A percentile compares a stretch with the other conserved stretches of the same genome.
phyloP scores from a whole-genome alignment of 441 rosid genomes.

The Populus trichocarpa region DNA sequence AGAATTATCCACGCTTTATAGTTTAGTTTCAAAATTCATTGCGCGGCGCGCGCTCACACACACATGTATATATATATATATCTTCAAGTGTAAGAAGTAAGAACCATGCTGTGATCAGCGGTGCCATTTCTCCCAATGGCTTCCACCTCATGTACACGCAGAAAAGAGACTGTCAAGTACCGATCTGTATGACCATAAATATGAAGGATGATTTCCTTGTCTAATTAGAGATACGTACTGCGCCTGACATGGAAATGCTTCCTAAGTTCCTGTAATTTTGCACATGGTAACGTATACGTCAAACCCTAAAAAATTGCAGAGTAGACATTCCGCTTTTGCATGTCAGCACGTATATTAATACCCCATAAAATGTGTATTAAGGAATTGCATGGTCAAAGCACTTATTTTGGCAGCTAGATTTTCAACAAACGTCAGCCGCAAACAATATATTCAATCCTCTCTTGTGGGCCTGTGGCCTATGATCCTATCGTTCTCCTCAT shows the following conservation, averaged over 20 bases:
- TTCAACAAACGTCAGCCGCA: constrained; percentile 1
- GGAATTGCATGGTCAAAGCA: constrained; percentile 12
- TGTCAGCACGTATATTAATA: neutral
- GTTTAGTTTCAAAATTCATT: too few relatives aligned
- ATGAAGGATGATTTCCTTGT: neutral
- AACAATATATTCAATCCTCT: neutral
- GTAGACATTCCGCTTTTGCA: constrained; percentile 28
- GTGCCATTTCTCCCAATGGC: neutral
- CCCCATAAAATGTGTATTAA: neutral
- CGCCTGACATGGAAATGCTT: neutral
- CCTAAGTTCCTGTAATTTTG: neutral
- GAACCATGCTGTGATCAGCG: neutral
- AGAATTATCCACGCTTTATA: neutral
- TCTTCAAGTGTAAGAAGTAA: too few relatives aligned
- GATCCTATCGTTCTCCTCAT: neutral
- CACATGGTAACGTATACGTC: neutral
- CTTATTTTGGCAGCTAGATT: neutral
- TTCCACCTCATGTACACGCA: constrained; percentile 12
- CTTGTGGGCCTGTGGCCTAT: neutral
- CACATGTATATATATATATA: too few relatives aligned
- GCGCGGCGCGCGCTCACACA: too few relatives aligned
- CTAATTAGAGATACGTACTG: neutral
- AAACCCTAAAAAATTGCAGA: constrained; percentile 8
- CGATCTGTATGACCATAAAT: neutral
- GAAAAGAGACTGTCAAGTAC: neutral